Percentiles rank a stretch among this genome's conserved stretches.
Evolutionary conservation across 352 stramenopile genomes (phyloP).

Genomic region (Albugo candida): DNA sequence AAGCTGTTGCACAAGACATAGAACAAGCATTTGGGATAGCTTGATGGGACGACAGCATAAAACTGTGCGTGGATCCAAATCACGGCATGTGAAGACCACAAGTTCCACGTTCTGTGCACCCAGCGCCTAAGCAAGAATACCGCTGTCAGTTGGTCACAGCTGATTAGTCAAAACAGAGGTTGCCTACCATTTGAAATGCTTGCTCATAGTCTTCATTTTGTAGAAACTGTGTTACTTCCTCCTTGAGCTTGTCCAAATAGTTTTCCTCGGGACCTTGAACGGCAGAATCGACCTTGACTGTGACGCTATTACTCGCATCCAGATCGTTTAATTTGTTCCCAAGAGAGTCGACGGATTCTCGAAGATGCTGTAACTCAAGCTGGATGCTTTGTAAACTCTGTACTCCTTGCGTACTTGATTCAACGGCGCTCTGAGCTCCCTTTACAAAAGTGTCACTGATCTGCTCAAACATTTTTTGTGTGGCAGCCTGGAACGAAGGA

Average conservation of each 20-base stretch:
- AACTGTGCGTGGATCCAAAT: conserved; percentile 41
- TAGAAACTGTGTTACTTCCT: conserved; percentile 23
- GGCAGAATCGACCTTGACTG: conserved; percentile 7
- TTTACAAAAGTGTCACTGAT: conserved; percentile 71
- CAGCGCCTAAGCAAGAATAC: conserved; percentile 15
- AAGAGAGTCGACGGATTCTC: conserved; percentile 30
- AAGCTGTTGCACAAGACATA: conserved; percentile 71
- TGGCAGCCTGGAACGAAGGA: conserved; percentile 68
- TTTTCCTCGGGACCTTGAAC: conserved; percentile 18
- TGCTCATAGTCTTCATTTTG: conserved; percentile 45
- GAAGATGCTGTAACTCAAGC: conserved; percentile 35
- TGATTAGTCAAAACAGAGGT: background rate
- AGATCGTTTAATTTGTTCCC: conserved; percentile 43
- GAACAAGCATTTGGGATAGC: conserved; percentile 70
- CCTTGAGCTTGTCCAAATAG: conserved; percentile 41
- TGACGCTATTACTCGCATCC: conserved; percentile 13
- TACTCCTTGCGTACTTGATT: conserved; percentile 34
- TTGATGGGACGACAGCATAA: conserved; percentile 40
- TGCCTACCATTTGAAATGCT: conserved; percentile 46
- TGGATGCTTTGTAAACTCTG: conserved; percentile 21
- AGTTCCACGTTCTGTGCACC: conserved; percentile 58
- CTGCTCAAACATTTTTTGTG: conserved; percentile 80
- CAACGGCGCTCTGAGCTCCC: conserved; percentile 38
- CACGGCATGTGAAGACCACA: conserved; percentile 42
- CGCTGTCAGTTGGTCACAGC: background rate